Evolutionary conservation across 2,329 filamentous ascomycete genomes (phyloP).

Genomic region (Talaromyces albobiverticillius): DNA sequence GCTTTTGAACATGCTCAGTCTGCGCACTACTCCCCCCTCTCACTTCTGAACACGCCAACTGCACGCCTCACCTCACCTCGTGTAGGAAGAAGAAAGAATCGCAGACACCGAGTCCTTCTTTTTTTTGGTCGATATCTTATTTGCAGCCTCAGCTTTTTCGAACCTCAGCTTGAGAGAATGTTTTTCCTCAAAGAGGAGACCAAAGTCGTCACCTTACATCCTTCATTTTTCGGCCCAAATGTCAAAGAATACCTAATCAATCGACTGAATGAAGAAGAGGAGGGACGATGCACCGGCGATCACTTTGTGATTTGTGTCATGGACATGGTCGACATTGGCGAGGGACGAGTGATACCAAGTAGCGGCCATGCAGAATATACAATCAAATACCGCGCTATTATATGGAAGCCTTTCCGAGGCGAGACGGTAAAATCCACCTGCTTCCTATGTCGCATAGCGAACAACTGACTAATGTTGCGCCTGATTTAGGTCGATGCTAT

Average conservation of each 20-base stretch:
- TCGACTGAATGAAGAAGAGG: slow-evolving; percentile 86
- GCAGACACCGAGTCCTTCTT: no score
- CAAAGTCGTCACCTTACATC: slow-evolving; percentile 90
- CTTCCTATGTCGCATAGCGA: background rate
- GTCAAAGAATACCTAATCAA: slow-evolving; percentile 89
- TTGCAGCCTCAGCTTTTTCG: background rate
- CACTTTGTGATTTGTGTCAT: slow-evolving; percentile 99
- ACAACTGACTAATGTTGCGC: slow-evolving; percentile 10
- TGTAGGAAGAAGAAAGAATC: no score
- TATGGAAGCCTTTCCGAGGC: slow-evolving; percentile 97
- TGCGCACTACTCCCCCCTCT: no score
- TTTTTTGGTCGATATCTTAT: no score
- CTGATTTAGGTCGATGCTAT: slow-evolving; percentile 82
- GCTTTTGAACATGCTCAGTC: slow-evolving; percentile 6
- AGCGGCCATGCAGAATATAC: slow-evolving; percentile 93
- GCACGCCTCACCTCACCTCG: no score
- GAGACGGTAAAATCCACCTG: slow-evolving; percentile 82
- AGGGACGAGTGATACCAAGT: slow-evolving; percentile 86
- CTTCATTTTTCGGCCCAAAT: slow-evolving; percentile 92
- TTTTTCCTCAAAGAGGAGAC: slow-evolving; percentile 98
- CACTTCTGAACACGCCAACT: background rate
- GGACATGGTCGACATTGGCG: slow-evolving; percentile 91
- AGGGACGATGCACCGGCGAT: slow-evolving; percentile 90
- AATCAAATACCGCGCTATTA: slow-evolving; percentile 89
- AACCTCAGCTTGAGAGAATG: slow-evolving; percentile 56